phyloP scores from a whole-genome alignment of 2,329 filamentous ascomycete species.

The Leptographium procerum region DNA sequence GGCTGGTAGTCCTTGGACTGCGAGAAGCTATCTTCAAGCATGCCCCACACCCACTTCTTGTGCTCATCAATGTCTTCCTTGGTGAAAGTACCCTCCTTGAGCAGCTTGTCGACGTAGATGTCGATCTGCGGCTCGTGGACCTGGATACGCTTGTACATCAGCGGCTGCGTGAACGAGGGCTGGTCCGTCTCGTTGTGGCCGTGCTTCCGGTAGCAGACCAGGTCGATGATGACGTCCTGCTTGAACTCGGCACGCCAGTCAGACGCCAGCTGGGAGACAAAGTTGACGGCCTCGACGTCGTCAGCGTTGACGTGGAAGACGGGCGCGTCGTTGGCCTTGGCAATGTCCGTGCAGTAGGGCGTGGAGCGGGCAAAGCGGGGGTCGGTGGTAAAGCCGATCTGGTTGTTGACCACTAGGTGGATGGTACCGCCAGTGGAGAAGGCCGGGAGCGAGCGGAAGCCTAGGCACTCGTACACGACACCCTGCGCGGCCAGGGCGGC shows the following conservation, averaged over 20 bases:
- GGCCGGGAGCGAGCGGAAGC: conserved; percentile 88
- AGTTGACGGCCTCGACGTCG: conserved; percentile 96
- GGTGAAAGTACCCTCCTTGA: conserved; percentile 87
- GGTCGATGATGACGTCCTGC: conserved; percentile 93
- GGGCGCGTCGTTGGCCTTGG: conserved; percentile 95
- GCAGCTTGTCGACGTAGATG: conserved; percentile 82
- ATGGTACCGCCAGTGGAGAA: conserved; percentile 97
- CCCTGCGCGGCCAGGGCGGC: conserved; percentile 94
- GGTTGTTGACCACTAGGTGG: conserved; percentile 97
- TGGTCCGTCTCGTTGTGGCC: conserved; percentile 99
- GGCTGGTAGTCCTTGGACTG: conserved; percentile 97
- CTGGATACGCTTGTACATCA: conserved; percentile 98
- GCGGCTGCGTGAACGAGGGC: conserved; percentile 96
- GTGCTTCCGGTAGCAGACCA: conserved; percentile 98
- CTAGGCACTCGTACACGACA: conserved; percentile 96
- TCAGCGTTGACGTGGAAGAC: conserved; percentile 99
- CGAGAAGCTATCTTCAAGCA: conserved; percentile 95
- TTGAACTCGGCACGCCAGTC: conserved; percentile 99
- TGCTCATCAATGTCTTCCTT: conserved; percentile 98
- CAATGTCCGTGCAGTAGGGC: conserved; percentile 97
- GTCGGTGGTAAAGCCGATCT: conserved; percentile 99
- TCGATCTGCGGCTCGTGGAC: conserved; percentile 76
- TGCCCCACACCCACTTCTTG: conserved; percentile 99
- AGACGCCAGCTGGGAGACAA: conserved; percentile 89
- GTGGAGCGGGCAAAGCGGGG: conserved; percentile 95